Base-by-base conservation (phyloP, 129 eudicot genomes). In the Pulicaria dysenterica region DNA sequence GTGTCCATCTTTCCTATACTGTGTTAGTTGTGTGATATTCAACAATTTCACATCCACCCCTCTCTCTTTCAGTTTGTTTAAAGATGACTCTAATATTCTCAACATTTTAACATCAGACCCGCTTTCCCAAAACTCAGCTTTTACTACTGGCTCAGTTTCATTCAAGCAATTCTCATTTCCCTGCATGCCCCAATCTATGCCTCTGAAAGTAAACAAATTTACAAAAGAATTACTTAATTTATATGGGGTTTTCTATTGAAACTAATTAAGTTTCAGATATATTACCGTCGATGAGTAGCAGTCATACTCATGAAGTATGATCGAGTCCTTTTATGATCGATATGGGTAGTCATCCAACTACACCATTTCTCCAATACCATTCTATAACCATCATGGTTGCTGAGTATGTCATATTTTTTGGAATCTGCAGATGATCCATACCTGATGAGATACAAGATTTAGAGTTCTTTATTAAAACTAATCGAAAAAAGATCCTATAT, bases 301-400 rank as follows among this genome's bases (percentile, higher is more conserved):
- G 97, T 83, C 95, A 91, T 88, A 77, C 85, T 88, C 81, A 88
- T 79, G 82, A 82, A 91, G 50, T 77, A 91, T 8, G 84, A 46
- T 60, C 46, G 86, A 5, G 95, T 85, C 68, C 77, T 88, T 73
- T 72, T 68, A 42, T 80, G 85, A 49, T 91, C 73, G 64, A 88
- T 72, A 69, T 75, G 83, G 11, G 70, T 81, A 47, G 68, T 77
- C 71, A 91, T 6, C 92, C 95, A 91, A 11, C 83, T 83, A 0
- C 92, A 80, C 97, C 92, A 91, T 10, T 86, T 82, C 72, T 74
- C 77, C 24, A 85, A 60, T 16, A 86, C 95, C 90, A 88, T 81
- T 64, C 78, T 75, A 46, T 87, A 87, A 64, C 88, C 75, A 37
- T 77, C 79, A 8, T 68, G 80, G 80, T 79, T 88, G 40, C 61